Base-by-base conservation (phyloP, 495 filamentous ascomycete genomes). In the Trichoderma reesei region DNA sequence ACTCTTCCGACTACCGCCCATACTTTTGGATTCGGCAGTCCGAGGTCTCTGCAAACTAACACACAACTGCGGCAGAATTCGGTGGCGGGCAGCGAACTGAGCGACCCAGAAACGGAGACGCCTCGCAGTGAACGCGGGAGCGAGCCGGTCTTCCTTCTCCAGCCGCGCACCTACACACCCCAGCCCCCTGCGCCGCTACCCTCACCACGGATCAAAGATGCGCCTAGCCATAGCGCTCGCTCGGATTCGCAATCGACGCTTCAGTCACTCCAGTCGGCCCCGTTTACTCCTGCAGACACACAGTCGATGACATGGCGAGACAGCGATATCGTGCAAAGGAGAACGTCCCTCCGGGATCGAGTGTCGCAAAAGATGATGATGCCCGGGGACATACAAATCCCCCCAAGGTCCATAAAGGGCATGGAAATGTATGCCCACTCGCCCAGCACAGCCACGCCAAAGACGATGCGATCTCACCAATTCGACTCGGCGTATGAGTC, bases 141-240 rank as follows among this genome's bases (percentile, higher is more conserved):
- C 66, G 44, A 72, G 13, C 68, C 73, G 0, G 64, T 82, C 14
- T 81, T 76, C 65, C 74, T 83, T 18, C 67, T 84, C 41, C 78
- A 82, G 63, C 82, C 82, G 13, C 75, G 75, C 61, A 83, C 80
- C 1, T 84, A 83, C 67, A 83, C 78, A 9, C 82, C 82, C 0
- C 73, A 77, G 39, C 78, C 78, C 7, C 78, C 80, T 7, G 75
- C 74, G 16, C 78, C 78, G 14, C 67, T 78, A 33, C 78, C 78
- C n/a, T 80, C 79, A 8, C 77, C 78, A 14, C 71, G 71, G 41
- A 41, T 76, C 1, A 62, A 68, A 11, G 68, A 73, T 41, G 38
- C 44, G 8, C 36, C 44, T 6, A 26, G 51, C 26, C 51, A 56
- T 14, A 34, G 8, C n/a, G 51, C 51, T 34, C 51, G 51, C 7